These are phyloP conservation scores for Dendrostoma leiphaemia DNA, from an alignment of 2,329 filamentous ascomycete genomes.

Conservation along the genomic window DNA sequence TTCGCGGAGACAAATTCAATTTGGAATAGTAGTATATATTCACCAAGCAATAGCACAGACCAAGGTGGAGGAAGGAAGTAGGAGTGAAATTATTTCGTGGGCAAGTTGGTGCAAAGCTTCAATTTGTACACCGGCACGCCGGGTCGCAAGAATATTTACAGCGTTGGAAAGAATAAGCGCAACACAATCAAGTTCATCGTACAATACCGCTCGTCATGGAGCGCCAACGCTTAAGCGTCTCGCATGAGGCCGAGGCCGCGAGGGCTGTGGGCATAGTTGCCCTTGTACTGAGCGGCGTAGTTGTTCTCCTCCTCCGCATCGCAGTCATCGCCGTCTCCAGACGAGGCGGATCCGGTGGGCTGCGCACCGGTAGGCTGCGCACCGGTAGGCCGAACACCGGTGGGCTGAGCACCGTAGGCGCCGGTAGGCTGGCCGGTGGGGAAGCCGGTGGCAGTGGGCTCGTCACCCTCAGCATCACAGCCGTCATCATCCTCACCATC, in stretches of 20 bases:
- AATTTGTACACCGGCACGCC: neutral
- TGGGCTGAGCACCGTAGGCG: neutral
- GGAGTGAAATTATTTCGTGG: no score
- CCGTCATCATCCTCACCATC: slow-evolving; percentile 1
- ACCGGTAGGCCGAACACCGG: neutral
- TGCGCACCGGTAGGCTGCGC: neutral
- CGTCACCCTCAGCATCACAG: neutral
- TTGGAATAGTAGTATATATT: no score
- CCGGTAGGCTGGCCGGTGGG: no score
- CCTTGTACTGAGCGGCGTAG: neutral
- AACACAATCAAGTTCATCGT: neutral
- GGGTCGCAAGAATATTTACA: neutral
- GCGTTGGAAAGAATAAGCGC: neutral
- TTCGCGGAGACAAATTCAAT: no score
- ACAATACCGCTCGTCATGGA: neutral
- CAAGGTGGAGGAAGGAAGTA: no score
- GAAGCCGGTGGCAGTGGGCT: neutral
- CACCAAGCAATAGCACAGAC: no score
- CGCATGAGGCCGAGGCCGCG: neutral
- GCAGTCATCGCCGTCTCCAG: slow-evolving; percentile 10
- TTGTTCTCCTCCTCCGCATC: slow-evolving; percentile 11
- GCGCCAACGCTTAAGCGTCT: neutral
- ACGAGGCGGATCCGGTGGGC: neutral
- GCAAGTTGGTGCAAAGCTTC: no score
- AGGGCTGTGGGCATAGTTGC: neutral